Percentiles rank a stretch among this genome's conserved stretches.
These are phyloP conservation scores for Geosiphon pyriformis DNA, from an alignment of 192 early-diverging fungal genomes.

Conservation along the genomic window DNA sequence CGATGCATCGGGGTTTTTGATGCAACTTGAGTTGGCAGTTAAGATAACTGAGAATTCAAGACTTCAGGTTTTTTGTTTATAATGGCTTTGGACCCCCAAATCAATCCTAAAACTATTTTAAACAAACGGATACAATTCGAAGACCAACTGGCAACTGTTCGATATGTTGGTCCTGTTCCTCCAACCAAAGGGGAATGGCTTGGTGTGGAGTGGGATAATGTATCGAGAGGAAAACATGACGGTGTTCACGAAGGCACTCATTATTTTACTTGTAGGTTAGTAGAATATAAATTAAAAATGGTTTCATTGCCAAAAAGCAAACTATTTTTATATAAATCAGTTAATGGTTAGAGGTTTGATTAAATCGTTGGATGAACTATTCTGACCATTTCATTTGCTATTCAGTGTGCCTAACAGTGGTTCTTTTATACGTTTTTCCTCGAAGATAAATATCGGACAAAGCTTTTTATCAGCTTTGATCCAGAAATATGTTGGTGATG, in stretches of 20 bases:
- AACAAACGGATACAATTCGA: slow-evolving; percentile 41
- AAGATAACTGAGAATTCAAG: too few relatives aligned
- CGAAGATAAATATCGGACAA: slow-evolving; percentile 38
- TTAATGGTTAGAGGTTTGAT: too few relatives aligned
- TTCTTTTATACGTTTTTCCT: slow-evolving; percentile 47
- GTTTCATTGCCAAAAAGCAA: too few relatives aligned
- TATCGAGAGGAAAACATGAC: slow-evolving; percentile 53
- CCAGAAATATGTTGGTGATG: slow-evolving; percentile 38
- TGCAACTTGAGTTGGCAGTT: too few relatives aligned
- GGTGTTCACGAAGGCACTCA: slow-evolving; percentile 44
- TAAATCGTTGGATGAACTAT: too few relatives aligned
- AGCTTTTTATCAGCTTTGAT: slow-evolving; percentile 39
- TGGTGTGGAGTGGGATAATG: slow-evolving; percentile 61
- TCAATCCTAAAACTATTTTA: too few relatives aligned
- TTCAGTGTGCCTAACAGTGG: slow-evolving; percentile 42
- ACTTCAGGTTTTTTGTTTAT: too few relatives aligned
- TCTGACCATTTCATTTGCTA: neutral
- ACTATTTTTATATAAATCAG: too few relatives aligned
- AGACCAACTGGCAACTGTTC: slow-evolving; percentile 38
- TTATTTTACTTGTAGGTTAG: slow-evolving; percentile 53
- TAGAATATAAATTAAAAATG: neutral
- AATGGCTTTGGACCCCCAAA: too few relatives aligned
- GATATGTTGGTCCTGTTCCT: slow-evolving; percentile 44
- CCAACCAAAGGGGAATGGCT: slow-evolving; percentile 50
- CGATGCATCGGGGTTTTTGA: too few relatives aligned